Percentiles rank a stretch among this genome's conserved stretches.
phyloP scores from a whole-genome alignment of 1,139 yeast species.

The Yamadazyma oceani region DNA sequence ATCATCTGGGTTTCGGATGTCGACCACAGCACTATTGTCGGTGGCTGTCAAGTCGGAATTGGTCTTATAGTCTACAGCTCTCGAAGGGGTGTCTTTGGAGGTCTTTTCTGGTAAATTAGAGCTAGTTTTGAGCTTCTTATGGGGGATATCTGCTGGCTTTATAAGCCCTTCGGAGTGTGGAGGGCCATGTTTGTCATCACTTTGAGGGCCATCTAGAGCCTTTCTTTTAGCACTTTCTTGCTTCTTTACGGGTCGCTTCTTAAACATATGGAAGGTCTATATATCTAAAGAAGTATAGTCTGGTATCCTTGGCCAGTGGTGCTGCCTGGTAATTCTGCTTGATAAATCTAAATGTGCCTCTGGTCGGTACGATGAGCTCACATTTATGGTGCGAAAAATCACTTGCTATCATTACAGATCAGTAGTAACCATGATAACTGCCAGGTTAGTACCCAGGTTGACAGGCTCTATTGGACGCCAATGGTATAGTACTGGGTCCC shows the following conservation, averaged over 20 bases:
- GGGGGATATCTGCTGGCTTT: background rate
- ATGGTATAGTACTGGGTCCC: background rate
- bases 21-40: constrained; percentile 10
- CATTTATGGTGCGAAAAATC: no score
- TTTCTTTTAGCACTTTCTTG: constrained; percentile 20
- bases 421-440: background rate
- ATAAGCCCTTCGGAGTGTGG: background rate
- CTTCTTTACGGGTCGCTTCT: constrained; percentile 30
- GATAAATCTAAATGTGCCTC: no score
- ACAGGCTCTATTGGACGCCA: background rate
- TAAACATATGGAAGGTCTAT: constrained; percentile 31
- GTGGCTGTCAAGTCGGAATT: background rate
- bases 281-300: no score
- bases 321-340: no score
- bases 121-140: no score
- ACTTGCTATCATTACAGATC: no score
- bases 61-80: constrained; percentile 3
- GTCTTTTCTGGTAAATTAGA: no score
- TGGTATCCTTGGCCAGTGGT: no score
- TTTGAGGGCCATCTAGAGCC: constrained; percentile 11
- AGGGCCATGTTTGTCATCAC: background rate
- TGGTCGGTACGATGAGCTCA: no score
- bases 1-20: no score
- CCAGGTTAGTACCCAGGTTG: background rate
- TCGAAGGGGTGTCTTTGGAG: constrained; percentile 2